Percentiles rank a stretch among this genome's conserved stretches.
Evolutionary conservation across 179 eudicot genomes (phyloP).

Genomic region (Beta corolliflora): DNA sequence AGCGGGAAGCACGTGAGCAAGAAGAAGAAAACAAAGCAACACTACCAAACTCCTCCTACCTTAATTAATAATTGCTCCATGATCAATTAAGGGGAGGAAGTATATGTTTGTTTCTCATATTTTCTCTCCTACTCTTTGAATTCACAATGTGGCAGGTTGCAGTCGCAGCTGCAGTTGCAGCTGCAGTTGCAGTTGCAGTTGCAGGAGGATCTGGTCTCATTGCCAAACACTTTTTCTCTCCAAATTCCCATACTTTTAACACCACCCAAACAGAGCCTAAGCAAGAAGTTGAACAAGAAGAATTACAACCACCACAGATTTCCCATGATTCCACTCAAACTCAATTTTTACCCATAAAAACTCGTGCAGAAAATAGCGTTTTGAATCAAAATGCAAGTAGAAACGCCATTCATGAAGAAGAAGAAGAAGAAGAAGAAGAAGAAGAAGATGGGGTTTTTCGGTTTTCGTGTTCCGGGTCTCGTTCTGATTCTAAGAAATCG

Average conservation of each 20-base stretch:
- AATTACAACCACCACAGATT: background rate
- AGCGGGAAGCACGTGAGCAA: background rate
- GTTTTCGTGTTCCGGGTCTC: conserved; percentile 51
- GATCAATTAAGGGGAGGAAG: background rate
- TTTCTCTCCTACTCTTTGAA: background rate
- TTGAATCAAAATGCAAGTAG: background rate
- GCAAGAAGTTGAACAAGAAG: background rate
- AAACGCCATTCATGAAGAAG: background rate
- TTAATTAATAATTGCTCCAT: too few species aligned
- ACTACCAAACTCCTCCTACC: background rate
- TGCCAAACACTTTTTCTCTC: conserved; percentile 44
- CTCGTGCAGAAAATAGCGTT: background rate
- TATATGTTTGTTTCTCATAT: background rate
- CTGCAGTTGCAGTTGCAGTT: conserved; percentile 41
- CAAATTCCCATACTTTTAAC: background rate
- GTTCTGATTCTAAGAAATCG: background rate
- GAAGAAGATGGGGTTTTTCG: conserved; percentile 40
- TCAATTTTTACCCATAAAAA: background rate
- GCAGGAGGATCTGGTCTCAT: conserved; percentile 69
- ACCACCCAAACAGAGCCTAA: conserved; percentile 6
- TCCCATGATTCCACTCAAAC: background rate
- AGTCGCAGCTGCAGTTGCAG: conserved; percentile 35
- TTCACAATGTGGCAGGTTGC: conserved; percentile 66
- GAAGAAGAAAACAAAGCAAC: background rate
- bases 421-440: too few species aligned